Base-by-base conservation (phyloP, 2,329 filamentous ascomycete genomes). In the Daldinia sp. region DNA sequence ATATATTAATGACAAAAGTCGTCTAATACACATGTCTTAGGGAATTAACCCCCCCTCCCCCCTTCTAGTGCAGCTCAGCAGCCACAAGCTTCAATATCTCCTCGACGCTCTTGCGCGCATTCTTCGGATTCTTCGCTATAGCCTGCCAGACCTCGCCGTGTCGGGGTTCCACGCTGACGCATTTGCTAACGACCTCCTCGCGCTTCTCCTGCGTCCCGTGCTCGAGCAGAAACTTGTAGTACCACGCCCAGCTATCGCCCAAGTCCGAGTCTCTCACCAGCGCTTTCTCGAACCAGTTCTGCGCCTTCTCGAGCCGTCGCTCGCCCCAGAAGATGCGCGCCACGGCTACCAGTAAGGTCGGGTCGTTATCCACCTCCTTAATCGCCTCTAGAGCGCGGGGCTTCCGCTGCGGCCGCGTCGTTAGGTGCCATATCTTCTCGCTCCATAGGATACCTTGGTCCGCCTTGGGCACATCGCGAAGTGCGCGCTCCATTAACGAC, bases 161-260 rank as follows among this genome's bases (percentile, higher is more conserved):
- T 74, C 90, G 90, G 3, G 97, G 97, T 80, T 98, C 96, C 64
- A 90, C 94, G 55, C 91, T 82, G 35, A 92, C 85, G 74, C 93
- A 94, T 82, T 97, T 97, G 64, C 85, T 85, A 5, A 97, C 79
- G 35, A 98, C 91, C 77, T 98, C 96, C 33, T 85, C 88, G 76
- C 92, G 87, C 89, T 98, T 99, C 84, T 97, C 95, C 72, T 93
- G 91, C 4, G 94, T 98, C 9, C 96, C 97, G 81, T 99, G 94
- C 84, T 98, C 93, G 73, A 90, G 79, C 72, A 98, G 78, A 79
- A 98, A 99, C 80, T 95, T 94, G 80, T 94, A 96, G 80, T 98
- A 99, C 95, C 95, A 99, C 20, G 94, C 95, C 97, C 97, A 99
- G 10, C 90, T 92, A 82, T 99, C 97, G 57, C 96, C 96, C 57